These are phyloP conservation scores for Aspergillus quadricinctus DNA, from an alignment of 2,329 filamentous ascomycete genomes.

Conservation along the genomic window DNA sequence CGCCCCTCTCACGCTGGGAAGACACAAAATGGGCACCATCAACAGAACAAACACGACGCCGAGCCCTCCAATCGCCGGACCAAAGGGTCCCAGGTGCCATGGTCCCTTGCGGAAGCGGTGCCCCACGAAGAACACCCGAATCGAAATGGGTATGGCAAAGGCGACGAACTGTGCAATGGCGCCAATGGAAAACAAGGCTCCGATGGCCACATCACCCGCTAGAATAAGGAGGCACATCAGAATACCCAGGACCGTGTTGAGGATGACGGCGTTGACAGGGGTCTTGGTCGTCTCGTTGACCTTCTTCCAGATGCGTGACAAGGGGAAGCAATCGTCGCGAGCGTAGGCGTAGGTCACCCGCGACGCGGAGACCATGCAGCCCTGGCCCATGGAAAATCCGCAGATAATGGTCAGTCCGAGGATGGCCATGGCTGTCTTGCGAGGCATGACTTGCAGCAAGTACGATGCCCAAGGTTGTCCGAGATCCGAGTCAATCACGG, in stretches of 20 bases:
- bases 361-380: constrained; percentile 64
- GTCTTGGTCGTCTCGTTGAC: constrained; percentile 61
- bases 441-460: constrained; percentile 60
- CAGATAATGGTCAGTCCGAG: constrained; percentile 64
- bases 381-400: constrained; percentile 68
- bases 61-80: constrained; percentile 52
- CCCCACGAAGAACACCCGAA: constrained; percentile 50
- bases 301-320: constrained; percentile 54
- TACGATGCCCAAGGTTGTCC: constrained; percentile 70
- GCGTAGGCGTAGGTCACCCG: constrained; percentile 70
- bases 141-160: constrained; percentile 42
- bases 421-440: constrained; percentile 58
- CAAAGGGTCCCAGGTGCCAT: constrained; percentile 62
- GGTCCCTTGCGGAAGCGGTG: constrained; percentile 62
- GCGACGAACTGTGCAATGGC: constrained; percentile 63
- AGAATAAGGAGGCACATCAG: constrained; percentile 62
- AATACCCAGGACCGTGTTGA: constrained; percentile 59
- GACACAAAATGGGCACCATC: constrained; percentile 65
- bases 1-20: constrained; percentile 55
- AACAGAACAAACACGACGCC: constrained; percentile 59
- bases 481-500: constrained; percentile 56
- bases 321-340: constrained; percentile 65
- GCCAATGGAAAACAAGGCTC: constrained; percentile 66
- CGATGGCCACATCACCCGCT: constrained; percentile 58
- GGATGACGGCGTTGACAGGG: constrained; percentile 67